Evolutionary conservation across 2,329 filamentous ascomycete species (phyloP).

Genomic region (Ilyonectria destructans): DNA sequence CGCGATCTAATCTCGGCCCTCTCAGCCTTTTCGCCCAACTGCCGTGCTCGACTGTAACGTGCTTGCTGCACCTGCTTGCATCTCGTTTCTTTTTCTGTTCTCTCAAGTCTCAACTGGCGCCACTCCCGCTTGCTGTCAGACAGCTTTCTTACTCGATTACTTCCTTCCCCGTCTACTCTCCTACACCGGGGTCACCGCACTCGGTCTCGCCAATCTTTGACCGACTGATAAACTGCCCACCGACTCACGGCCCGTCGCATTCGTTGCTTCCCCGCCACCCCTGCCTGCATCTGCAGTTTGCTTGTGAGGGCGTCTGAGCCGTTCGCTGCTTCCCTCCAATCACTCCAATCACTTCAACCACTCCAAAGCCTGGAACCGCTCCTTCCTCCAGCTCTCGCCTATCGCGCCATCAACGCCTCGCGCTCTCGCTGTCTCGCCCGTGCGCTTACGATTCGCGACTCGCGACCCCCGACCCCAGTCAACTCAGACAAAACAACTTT

Average conservation of each 20-base stretch:
- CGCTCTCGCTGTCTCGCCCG: slow-evolving; percentile 12
- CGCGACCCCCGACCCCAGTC: slow-evolving; percentile 13
- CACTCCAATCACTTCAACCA: slow-evolving; percentile 2
- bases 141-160: slow-evolving; percentile 6
- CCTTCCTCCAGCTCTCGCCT: slow-evolving; percentile 18
- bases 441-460: slow-evolving; percentile 21
- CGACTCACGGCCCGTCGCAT: slow-evolving; percentile 21
- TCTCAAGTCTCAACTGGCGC: neutral
- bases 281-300: slow-evolving; percentile 14
- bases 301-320: slow-evolving; percentile 17
- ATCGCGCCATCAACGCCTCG: slow-evolving; percentile 27
- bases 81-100: slow-evolving; percentile 2
- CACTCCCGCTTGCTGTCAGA: slow-evolving; percentile 19
- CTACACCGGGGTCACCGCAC: neutral
- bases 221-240: slow-evolving; percentile 23
- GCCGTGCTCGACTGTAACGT: neutral
- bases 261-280: slow-evolving; percentile 8
- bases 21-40: slow-evolving; percentile 30
- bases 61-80: neutral
- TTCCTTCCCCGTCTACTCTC: slow-evolving; percentile 11
- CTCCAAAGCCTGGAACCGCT: slow-evolving; percentile 12
- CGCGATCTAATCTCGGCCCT: slow-evolving; percentile 25
- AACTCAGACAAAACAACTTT: slow-evolving; percentile 17
- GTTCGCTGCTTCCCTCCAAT: slow-evolving; percentile 26
- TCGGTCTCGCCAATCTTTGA: slow-evolving; percentile 22